Conservation (phyloP, 2,329 filamentous ascomycete genomes). For the Trichoderma afroharzianum region DNA sequence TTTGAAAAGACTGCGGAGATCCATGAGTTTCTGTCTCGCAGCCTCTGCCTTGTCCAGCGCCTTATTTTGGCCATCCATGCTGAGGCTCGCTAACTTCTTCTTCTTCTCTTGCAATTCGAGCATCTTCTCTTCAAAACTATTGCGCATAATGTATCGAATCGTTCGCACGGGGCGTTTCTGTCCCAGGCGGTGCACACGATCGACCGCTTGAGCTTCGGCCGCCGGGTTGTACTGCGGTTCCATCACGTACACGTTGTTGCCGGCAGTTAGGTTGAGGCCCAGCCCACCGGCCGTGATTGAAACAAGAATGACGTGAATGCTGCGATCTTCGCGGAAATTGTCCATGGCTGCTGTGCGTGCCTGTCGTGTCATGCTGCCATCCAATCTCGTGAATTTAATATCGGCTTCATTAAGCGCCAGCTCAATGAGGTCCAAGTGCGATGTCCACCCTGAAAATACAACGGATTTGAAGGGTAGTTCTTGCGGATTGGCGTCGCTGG, state of each 20-base stretch:
- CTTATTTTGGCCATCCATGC: constrained; percentile 65
- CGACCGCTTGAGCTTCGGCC: constrained; percentile 93
- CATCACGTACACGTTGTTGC: constrained; percentile 95
- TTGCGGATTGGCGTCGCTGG: constrained; percentile 57
- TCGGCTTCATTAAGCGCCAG: constrained; percentile 66
- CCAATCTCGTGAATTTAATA: constrained; percentile 75
- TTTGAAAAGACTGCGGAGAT: constrained; percentile 57
- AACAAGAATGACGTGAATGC: constrained; percentile 77
- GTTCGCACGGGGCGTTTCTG: constrained; percentile 88
- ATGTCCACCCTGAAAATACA: constrained; percentile 94
- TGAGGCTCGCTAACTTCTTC: constrained; percentile 82
- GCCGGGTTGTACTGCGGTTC: constrained; percentile 99
- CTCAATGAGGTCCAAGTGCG: constrained; percentile 88
- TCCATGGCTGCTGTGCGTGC: constrained; percentile 74
- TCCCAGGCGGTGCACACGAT: constrained; percentile 87
- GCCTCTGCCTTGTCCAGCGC: constrained; percentile 49
- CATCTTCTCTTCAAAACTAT: constrained; percentile 94
- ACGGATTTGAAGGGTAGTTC: constrained; percentile 86
- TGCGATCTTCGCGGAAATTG: constrained; percentile 67
- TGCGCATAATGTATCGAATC: constrained; percentile 81
- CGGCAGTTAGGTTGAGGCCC: constrained; percentile 86
- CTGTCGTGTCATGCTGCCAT: constrained; percentile 79
- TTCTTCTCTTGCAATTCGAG: constrained; percentile 87
- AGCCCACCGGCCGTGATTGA: constrained; percentile 90
- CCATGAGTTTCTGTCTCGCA: constrained; percentile 60